These are phyloP conservation scores for Termitomyces eurrhizus DNA, from an alignment of 768 basidiomycete genomes.

Conservation along the genomic window DNA sequence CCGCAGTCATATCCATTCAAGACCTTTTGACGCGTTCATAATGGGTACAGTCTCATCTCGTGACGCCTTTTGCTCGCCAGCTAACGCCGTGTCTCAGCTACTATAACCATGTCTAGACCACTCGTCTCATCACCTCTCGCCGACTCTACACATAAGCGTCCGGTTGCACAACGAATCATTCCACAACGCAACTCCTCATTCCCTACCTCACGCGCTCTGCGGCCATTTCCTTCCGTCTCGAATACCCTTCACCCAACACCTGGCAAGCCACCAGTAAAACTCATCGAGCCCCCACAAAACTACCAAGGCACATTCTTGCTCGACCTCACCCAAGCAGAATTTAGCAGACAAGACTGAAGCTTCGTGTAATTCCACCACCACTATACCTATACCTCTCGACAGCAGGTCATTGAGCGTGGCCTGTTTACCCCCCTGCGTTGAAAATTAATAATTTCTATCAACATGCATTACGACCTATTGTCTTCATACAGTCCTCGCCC, in stretches of 20 bases:
- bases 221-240: constrained; percentile 71
- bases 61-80: background rate
- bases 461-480: constrained; percentile 3
- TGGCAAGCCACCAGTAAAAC: constrained; percentile 53
- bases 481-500: constrained; percentile 8
- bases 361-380: background rate
- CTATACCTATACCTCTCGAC: constrained; percentile 2
- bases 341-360: constrained; percentile 56
- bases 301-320: constrained; percentile 68
- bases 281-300: constrained; percentile 77
- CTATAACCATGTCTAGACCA: constrained; percentile 47
- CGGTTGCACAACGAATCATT: constrained; percentile 26
- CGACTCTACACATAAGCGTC: constrained; percentile 27
- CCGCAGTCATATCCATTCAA: constrained; percentile 2
- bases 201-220: constrained; percentile 67
- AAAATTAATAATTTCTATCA: constrained; percentile 10
- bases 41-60: constrained; percentile 34
- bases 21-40: constrained; percentile 11
- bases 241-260: constrained; percentile 31
- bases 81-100: constrained; percentile 25
- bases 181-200: constrained; percentile 52
- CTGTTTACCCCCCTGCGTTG: background rate
- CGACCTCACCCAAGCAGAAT: constrained; percentile 79
- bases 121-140: constrained; percentile 65
- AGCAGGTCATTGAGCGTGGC: background rate